Evolutionary conservation across 2,329 filamentous ascomycete species (phyloP).

Genomic region (Zasmidium cellare): DNA sequence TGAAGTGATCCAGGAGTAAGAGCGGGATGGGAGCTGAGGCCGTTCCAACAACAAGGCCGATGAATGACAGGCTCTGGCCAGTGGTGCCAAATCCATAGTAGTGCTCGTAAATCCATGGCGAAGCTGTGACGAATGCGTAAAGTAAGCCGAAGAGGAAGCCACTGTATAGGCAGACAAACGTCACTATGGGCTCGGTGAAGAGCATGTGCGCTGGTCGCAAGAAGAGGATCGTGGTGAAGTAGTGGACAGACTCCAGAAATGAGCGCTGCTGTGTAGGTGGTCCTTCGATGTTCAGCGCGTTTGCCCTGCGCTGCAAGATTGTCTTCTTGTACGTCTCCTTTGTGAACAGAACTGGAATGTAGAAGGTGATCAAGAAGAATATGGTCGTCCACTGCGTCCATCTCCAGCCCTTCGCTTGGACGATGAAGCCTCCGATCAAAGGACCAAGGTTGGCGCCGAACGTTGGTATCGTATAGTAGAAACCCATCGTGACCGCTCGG

Average conservation of each 20-base stretch:
- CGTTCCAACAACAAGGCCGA: constrained; percentile 30
- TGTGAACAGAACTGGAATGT: constrained; percentile 29
- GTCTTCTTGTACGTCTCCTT: constrained; percentile 37
- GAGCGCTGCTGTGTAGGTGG: constrained; percentile 8
- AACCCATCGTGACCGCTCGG: constrained; percentile 28
- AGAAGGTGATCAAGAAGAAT: constrained; percentile 32
- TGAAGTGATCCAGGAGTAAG: constrained; percentile 25
- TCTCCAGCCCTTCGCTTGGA: constrained; percentile 32
- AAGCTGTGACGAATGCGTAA: constrained; percentile 45
- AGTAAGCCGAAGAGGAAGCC: constrained; percentile 43
- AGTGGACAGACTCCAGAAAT: constrained; percentile 5
- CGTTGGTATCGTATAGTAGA: constrained; percentile 32
- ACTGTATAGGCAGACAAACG: constrained; percentile 42
- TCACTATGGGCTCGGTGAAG: constrained; percentile 44
- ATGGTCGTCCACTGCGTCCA: constrained; percentile 38
- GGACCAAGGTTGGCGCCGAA: constrained; percentile 39
- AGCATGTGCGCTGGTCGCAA: constrained; percentile 37
- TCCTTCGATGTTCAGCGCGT: constrained; percentile 25
- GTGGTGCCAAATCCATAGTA: constrained; percentile 30
- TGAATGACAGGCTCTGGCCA: constrained; percentile 37
- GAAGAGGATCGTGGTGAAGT: constrained; percentile 27
- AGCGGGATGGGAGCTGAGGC: constrained; percentile 26
- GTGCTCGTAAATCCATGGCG: constrained; percentile 33
- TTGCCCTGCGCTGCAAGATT: constrained; percentile 32
- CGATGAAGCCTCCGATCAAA: constrained; percentile 40